Conservation (phyloP, 1,284 basidiomycete species). For the Ustilago xerochloae region DNA sequence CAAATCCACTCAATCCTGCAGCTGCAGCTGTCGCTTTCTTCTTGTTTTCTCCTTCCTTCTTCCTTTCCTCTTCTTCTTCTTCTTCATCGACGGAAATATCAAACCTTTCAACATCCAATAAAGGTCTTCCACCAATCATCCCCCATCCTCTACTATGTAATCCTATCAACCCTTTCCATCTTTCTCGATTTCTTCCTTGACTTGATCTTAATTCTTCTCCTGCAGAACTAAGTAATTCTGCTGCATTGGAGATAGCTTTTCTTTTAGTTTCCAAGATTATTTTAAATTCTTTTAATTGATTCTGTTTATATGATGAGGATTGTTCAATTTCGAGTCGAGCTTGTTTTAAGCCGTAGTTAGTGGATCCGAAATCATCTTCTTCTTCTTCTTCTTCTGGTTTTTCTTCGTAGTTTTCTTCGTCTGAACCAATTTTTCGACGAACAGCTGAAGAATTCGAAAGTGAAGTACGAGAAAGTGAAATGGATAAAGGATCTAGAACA, state of each 20-base stretch:
- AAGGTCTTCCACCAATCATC: constrained; percentile 54
- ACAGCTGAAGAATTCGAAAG: constrained; percentile 16
- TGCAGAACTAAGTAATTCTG: constrained; percentile 46
- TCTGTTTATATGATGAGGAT: constrained; percentile 1
- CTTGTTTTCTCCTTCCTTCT: not conserved
- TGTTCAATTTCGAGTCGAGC: constrained; percentile 21
- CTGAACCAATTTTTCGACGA: not conserved
- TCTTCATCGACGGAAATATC: constrained; percentile 11
- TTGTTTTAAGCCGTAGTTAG: constrained; percentile 18
- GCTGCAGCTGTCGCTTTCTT: not conserved
- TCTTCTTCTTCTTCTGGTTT: constrained; percentile 17
- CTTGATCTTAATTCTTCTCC: constrained; percentile 41
- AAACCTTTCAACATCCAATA: constrained; percentile 56
- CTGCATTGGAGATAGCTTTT: constrained; percentile 35
- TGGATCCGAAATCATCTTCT: constrained; percentile 25
- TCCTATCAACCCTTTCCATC: constrained; percentile 50
- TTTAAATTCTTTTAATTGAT: constrained; percentile 33
- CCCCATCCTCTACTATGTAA: constrained; percentile 56
- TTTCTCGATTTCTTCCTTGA: constrained; percentile 34
- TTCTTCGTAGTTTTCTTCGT: constrained; percentile 11
- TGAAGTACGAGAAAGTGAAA: constrained; percentile 26
- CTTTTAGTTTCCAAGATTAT: constrained; percentile 47
- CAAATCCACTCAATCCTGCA: constrained; percentile 49
- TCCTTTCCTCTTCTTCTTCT: constrained; percentile 3
- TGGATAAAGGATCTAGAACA: constrained; percentile 39